A percentile compares a stretch with the other conserved stretches of the same genome.
These are phyloP conservation scores for Ammopiptanthus mongolicus DNA, from an alignment of 306 rosid genomes.

Conservation along the genomic window DNA sequence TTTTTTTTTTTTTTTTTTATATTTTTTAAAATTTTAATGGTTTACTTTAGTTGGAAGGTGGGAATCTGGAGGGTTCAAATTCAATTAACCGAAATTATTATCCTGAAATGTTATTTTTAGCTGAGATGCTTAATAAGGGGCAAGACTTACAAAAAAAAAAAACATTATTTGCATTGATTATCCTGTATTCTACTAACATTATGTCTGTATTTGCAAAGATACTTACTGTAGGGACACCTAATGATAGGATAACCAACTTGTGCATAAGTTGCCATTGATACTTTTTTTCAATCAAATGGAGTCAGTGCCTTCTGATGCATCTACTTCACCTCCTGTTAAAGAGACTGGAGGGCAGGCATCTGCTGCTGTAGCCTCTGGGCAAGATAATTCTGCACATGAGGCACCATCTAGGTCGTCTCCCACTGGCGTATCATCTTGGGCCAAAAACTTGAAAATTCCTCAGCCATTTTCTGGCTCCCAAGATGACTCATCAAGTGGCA, in stretches of 20 bases:
- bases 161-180: neutral
- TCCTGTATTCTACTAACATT: neutral
- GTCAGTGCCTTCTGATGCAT: slow-evolving; percentile 44
- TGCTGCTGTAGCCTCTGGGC: slow-evolving; percentile 36
- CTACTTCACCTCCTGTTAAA: slow-evolving; percentile 32
- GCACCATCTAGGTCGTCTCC: slow-evolving; percentile 49
- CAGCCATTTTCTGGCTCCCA: slow-evolving; percentile 60
- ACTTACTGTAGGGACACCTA: slow-evolving; percentile 27
- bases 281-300: slow-evolving; percentile 51
- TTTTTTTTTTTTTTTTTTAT: neutral
- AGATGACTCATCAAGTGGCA: slow-evolving; percentile 61
- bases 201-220: slow-evolving; percentile 25
- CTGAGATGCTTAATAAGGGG: neutral
- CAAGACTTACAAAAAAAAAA: neutral
- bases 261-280: slow-evolving; percentile 21
- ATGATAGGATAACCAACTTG: slow-evolving; percentile 30
- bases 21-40: neutral
- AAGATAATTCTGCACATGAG: slow-evolving; percentile 41
- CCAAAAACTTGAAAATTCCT: slow-evolving; percentile 72
- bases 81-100: slow-evolving; percentile 2
- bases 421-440: slow-evolving; percentile 78
- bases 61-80: slow-evolving; percentile 14
- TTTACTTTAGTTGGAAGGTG: neutral
- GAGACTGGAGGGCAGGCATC: slow-evolving; percentile 34
- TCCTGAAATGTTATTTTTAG: slow-evolving; percentile 2